These are phyloP conservation scores for Nicotiana knightiana DNA, from an alignment of 257 asterid genomes.

Conservation along the genomic window DNA sequence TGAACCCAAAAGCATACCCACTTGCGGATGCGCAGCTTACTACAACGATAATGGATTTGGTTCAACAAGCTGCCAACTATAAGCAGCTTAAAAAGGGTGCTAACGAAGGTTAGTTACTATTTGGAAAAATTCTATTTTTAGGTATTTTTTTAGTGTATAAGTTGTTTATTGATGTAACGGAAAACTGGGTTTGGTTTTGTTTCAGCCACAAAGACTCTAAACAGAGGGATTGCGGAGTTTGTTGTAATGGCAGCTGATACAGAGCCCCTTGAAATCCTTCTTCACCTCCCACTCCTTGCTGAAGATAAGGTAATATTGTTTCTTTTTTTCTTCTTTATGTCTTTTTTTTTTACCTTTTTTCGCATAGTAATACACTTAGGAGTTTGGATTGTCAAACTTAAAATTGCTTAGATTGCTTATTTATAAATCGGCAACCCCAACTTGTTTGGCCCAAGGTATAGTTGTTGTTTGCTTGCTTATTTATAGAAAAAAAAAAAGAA, in stretches of 20 bases:
- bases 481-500: too few species aligned
- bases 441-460: too few species aligned
- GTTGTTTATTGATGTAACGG: background rate
- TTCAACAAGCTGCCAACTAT: conserved; percentile 86
- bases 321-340: too few species aligned
- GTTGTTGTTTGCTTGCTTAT: background rate
- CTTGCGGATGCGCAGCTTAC: conserved; percentile 78
- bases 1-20: conserved; percentile 84
- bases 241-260: conserved; percentile 93
- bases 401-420: background rate
- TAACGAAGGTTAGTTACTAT: conserved; percentile 53
- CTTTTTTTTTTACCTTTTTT: background rate
- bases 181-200: background rate
- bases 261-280: conserved; percentile 90
- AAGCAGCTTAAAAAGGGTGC: conserved; percentile 95
- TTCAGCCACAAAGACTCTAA: conserved; percentile 86
- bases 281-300: conserved; percentile 88
- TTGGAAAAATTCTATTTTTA: background rate
- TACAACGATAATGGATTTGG: conserved; percentile 73
- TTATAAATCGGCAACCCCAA: too few species aligned
- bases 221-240: conserved; percentile 90
- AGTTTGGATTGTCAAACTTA: background rate
- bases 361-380: too few species aligned
- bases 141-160: background rate
- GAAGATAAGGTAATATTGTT: conserved; percentile 66